Conservation (phyloP, 2,329 filamentous ascomycete species). For the Byssothecium circinans region DNA sequence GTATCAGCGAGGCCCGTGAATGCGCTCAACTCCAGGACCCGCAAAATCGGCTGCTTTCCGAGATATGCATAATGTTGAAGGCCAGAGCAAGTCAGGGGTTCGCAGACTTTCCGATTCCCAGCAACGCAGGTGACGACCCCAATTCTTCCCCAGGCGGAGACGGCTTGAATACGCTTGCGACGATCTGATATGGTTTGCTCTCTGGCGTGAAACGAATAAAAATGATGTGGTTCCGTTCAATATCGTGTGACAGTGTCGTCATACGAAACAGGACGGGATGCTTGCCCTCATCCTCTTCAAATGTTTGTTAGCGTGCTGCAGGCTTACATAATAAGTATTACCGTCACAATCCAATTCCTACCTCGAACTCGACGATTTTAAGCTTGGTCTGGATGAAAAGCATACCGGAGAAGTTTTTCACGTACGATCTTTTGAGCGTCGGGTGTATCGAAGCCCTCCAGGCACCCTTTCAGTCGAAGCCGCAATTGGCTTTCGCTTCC, state of each 20-base stretch:
- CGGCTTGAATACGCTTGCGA: neutral
- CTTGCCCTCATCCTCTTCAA: neutral
- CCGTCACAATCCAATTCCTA: too few relatives aligned
- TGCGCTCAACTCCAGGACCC: neutral
- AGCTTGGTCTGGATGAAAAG: too few relatives aligned
- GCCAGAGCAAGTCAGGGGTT: neutral
- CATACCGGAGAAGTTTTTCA: too few relatives aligned
- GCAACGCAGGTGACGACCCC: too few relatives aligned
- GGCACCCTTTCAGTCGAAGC: too few relatives aligned
- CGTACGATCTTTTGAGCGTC: too few relatives aligned
- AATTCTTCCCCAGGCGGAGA: neutral
- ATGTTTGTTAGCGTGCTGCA: neutral
- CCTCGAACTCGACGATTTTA: too few relatives aligned
- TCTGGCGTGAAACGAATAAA: neutral
- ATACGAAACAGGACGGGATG: neutral
- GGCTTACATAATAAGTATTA: neutral
- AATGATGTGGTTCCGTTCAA: neutral
- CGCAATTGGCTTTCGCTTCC: too few relatives aligned
- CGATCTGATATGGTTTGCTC: neutral
- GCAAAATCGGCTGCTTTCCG: neutral
- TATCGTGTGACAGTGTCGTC: neutral
- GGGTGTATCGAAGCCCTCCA: too few relatives aligned
- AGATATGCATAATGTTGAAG: neutral
- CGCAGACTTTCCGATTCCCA: neutral
- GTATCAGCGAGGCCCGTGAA: neutral